Evolutionary conservation across 768 basidiomycete species (phyloP).

Genomic region (Lentinula boryana): DNA sequence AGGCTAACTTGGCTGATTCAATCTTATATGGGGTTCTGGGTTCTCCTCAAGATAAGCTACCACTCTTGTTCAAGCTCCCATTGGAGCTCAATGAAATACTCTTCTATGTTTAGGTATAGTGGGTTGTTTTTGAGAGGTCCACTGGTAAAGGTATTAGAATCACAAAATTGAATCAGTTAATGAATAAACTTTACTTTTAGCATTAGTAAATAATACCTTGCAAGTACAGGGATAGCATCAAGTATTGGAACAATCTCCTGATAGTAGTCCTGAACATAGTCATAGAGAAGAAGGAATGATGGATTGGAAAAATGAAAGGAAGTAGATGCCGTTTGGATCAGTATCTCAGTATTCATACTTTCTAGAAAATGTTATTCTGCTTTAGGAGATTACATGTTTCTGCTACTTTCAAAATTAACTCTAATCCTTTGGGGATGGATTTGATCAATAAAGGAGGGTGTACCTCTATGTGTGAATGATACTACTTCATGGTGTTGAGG

Average conservation of each 20-base stretch:
- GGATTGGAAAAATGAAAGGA: no score
- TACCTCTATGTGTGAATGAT: no score
- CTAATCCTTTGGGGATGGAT: no score
- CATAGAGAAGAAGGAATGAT: background rate
- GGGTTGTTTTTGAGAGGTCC: background rate
- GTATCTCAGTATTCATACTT: background rate
- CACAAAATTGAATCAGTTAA: no score
- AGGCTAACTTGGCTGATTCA: conserved; percentile 15
- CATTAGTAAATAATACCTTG: background rate
- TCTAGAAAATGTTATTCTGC: background rate
- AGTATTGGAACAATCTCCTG: background rate
- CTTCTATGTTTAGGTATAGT: background rate
- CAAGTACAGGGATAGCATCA: background rate
- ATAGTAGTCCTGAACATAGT: background rate
- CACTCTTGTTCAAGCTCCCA: background rate
- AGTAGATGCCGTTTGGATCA: background rate
- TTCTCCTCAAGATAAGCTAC: background rate
- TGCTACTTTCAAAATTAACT: no score
- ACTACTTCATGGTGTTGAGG: no score
- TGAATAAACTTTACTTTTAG: background rate
- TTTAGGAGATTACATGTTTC: background rate
- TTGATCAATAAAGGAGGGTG: no score
- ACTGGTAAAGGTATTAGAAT: background rate
- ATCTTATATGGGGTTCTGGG: conserved; percentile 13
- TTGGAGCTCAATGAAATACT: background rate